Evolutionary conservation across 805 yeast species (phyloP).

Genomic region (Pichia pseudocactophila): DNA sequence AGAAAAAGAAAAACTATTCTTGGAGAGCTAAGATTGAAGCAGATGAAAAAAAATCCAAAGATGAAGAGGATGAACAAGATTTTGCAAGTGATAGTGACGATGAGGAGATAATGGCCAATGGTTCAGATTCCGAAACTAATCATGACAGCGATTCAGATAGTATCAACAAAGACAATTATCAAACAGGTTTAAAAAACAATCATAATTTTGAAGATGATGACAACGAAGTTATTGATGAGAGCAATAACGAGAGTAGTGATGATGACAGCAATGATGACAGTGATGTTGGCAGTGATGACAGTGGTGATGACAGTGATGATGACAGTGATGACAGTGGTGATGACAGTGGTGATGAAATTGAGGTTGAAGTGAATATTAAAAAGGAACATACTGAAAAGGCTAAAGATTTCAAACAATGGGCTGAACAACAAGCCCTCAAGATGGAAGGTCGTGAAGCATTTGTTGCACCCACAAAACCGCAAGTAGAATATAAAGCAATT

Average conservation of each 20-base stretch:
- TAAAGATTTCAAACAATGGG: conserved; percentile 79
- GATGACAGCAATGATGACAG: conserved; percentile 26
- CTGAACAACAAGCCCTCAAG: conserved; percentile 58
- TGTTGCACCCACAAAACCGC: conserved; percentile 42
- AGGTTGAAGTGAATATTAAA: conserved; percentile 27
- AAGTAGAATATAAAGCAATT: conserved; percentile 43
- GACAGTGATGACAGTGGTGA: conserved; percentile 27
- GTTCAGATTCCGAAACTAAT: conserved; percentile 14
- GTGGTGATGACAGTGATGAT: conserved; percentile 28
- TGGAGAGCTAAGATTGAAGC: conserved; percentile 60
- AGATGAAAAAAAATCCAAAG: conserved; percentile 33
- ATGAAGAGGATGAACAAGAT: conserved; percentile 53
- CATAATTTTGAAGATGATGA: too few relatives aligned
- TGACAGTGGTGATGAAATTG: conserved; percentile 23
- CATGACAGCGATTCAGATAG: conserved; percentile 24
- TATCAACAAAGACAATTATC: too few relatives aligned
- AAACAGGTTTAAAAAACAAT: too few relatives aligned
- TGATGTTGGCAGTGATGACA: conserved; percentile 26
- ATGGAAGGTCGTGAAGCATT: conserved; percentile 50
- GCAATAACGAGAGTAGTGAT: conserved; percentile 27
- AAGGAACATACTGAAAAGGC: conserved; percentile 43
- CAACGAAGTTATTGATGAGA: conserved; percentile 13
- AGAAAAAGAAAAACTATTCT: conserved; percentile 50
- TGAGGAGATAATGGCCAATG: conserved; percentile 3
- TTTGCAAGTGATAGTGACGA: conserved; percentile 31